phyloP scores from a whole-genome alignment of 2,329 filamentous ascomycete genomes.

The Scleromitrula shiraiana region DNA sequence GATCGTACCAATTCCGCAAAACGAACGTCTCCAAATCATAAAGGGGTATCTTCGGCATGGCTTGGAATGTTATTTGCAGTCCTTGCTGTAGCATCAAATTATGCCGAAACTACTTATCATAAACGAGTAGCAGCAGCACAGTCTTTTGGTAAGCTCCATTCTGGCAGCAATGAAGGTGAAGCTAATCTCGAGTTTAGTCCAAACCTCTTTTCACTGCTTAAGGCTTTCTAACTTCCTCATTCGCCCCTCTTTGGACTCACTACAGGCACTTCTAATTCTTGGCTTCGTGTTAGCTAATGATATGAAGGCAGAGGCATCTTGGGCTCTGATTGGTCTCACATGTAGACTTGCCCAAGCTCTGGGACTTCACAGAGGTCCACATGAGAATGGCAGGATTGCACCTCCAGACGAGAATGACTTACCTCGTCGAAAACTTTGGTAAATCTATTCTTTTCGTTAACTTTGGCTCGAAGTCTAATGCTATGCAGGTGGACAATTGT shows the following conservation, averaged over 20 bases:
- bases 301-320: conserved; percentile 62
- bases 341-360: conserved; percentile 58
- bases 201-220: conserved; percentile 52
- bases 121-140: conserved; percentile 33
- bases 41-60: conserved; percentile 52
- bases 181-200: conserved; percentile 18
- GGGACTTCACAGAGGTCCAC: conserved; percentile 42
- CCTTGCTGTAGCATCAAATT: conserved; percentile 57
- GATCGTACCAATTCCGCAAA: conserved; percentile 44
- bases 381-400: conserved; percentile 21
- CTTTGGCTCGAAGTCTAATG: conserved; percentile 8
- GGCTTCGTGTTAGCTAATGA: conserved; percentile 59
- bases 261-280: conserved; percentile 55
- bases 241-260: conserved; percentile 55
- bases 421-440: conserved; percentile 28
- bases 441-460: neutral
- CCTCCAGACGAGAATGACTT: conserved; percentile 26
- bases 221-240: conserved; percentile 56
- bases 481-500: conserved; percentile 48
- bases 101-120: conserved; percentile 53
- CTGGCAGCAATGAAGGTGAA: neutral
- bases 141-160: conserved; percentile 36
- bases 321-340: conserved; percentile 56
- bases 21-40: conserved; percentile 20
- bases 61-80: conserved; percentile 58